A percentile compares a stretch with the other conserved stretches of the same genome.
Conservation (phyloP, 768 basidiomycete species). For the Russula sp. region DNA sequence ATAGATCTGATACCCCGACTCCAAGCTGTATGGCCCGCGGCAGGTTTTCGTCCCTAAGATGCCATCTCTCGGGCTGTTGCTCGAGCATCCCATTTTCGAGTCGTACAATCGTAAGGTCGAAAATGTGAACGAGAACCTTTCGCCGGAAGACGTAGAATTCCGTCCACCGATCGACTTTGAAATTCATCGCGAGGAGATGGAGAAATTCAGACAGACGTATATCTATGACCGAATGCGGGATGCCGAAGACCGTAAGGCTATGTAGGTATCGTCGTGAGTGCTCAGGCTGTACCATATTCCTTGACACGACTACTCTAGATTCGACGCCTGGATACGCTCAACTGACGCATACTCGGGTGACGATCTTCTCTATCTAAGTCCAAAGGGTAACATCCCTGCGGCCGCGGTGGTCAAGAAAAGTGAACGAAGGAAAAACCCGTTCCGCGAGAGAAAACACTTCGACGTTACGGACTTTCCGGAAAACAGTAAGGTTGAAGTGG, state of each 20-base stretch:
- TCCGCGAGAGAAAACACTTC: constrained; percentile 66
- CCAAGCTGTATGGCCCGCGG: constrained; percentile 71
- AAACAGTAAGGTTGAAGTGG: constrained; percentile 31
- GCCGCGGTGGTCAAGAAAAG: constrained; percentile 63
- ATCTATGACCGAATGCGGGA: constrained; percentile 87
- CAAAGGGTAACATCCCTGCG: constrained; percentile 71
- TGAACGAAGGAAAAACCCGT: constrained; percentile 55
- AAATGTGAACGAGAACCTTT: constrained; percentile 49
- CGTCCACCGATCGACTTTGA: constrained; percentile 74
- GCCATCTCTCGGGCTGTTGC: constrained; percentile 87
- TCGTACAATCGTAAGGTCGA: constrained; percentile 66
- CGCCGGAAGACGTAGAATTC: constrained; percentile 55
- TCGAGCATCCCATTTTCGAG: constrained; percentile 83
- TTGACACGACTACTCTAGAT: constrained; percentile 43
- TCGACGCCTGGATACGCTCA: constrained; percentile 79
- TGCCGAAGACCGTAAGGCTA: constrained; percentile 72
- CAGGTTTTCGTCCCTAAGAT: constrained; percentile 89
- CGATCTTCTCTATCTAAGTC: constrained; percentile 77
- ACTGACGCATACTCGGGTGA: constrained; percentile 73
- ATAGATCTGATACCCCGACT: not conserved
- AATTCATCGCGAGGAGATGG: constrained; percentile 60
- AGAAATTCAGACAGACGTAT: constrained; percentile 76
- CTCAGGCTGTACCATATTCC: not conserved
- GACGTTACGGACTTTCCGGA: constrained; percentile 50
- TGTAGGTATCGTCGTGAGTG: constrained; percentile 50